These are phyloP conservation scores for Stephania japonica DNA, from an alignment of 164 flowering plant species.

Conservation along the genomic window DNA sequence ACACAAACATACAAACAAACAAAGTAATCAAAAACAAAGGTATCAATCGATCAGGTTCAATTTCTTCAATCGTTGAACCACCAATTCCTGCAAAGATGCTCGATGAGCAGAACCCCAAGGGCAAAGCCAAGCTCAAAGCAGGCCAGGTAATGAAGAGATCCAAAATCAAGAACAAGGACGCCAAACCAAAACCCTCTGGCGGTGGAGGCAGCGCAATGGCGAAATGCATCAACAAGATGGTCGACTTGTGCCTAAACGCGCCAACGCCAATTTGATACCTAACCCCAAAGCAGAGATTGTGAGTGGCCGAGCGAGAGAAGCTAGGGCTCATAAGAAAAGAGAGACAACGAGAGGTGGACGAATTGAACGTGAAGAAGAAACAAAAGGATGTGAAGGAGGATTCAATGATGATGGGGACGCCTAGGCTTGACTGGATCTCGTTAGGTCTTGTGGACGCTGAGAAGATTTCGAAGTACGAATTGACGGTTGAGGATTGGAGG, in stretches of 20 bases:
- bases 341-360: conserved; percentile 50
- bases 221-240: conserved; percentile 29
- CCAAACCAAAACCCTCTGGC: conserved; percentile 13
- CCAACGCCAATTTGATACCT: conserved; percentile 59
- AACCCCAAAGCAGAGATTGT: conserved; percentile 36
- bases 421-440: conserved; percentile 68
- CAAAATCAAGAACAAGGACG: conserved; percentile 44
- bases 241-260: conserved; percentile 53
- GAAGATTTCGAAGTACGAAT: conserved; percentile 63
- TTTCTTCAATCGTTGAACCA: conserved; percentile 21
- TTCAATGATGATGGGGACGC: conserved; percentile 47
- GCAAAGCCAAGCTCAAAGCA: conserved; percentile 53
- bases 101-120: conserved; percentile 88
- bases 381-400: conserved; percentile 21
- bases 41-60: conserved; percentile 19
- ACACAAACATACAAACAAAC: no score
- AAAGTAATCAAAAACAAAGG: no score
- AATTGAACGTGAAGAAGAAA: conserved; percentile 26
- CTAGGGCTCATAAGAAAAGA: conserved; percentile 70
- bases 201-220: conserved; percentile 14
- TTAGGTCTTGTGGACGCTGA: conserved; percentile 75
- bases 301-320: conserved; percentile 78
- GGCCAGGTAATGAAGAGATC: conserved; percentile 49
- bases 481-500: conserved; percentile 85
- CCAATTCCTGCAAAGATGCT: conserved; percentile 47